Conservation (phyloP, 352 stramenopile genomes). For the Globisporangium radiosum region DNA sequence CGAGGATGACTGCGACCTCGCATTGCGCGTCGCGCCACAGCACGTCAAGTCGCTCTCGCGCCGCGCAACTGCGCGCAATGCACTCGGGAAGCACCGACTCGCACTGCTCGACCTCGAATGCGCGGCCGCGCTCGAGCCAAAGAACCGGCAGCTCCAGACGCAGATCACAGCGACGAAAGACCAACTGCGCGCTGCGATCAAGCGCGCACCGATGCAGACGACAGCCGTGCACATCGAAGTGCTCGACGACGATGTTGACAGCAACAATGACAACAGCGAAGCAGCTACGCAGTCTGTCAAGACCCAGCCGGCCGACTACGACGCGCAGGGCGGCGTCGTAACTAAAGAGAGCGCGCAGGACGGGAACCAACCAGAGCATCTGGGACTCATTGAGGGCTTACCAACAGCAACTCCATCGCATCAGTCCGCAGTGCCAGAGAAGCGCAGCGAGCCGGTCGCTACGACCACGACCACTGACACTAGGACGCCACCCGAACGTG, state of each 20-base stretch:
- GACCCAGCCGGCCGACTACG: background rate
- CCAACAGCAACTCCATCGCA: background rate
- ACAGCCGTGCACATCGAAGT: constrained; percentile 39
- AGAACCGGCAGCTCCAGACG: constrained; percentile 58
- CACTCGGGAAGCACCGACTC: constrained; percentile 77
- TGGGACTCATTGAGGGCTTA: no score
- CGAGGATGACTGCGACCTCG: constrained; percentile 86
- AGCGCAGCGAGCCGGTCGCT: background rate
- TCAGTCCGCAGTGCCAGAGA: background rate
- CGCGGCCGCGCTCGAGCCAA: constrained; percentile 54
- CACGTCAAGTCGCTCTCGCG: constrained; percentile 86
- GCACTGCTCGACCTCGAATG: constrained; percentile 80
- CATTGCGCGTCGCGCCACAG: constrained; percentile 63
- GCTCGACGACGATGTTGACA: constrained; percentile 6
- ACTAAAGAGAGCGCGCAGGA: background rate
- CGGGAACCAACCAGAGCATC: no score
- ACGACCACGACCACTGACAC: no score
- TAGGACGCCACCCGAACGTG: background rate
- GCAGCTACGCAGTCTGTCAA: constrained; percentile 1
- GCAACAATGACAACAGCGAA: constrained; percentile 16
- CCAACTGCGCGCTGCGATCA: constrained; percentile 57
- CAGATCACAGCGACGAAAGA: constrained; percentile 61
- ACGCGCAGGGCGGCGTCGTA: background rate
- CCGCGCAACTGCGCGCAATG: constrained; percentile 81
- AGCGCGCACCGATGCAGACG: constrained; percentile 46